Conservation (phyloP, 2,329 filamentous ascomycete genomes). For the Cadophora sp. region DNA sequence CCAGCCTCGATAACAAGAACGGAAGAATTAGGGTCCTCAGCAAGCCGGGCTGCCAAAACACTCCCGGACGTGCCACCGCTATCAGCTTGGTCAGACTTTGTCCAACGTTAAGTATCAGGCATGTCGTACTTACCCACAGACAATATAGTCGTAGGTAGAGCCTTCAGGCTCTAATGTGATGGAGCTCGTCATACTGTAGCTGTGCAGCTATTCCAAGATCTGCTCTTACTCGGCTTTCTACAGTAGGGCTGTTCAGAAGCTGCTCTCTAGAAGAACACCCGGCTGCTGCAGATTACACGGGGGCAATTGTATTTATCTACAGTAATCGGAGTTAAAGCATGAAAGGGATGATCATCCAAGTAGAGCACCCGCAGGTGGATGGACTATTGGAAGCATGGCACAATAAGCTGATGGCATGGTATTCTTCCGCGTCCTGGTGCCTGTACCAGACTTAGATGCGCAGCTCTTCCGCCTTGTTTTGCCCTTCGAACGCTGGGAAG, state of each 20-base stretch:
- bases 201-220: background rate
- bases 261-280: background rate
- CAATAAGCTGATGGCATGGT: background rate
- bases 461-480: constrained; percentile 9
- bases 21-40: constrained; percentile 55
- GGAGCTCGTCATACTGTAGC: constrained; percentile 7
- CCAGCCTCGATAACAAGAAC: constrained; percentile 59
- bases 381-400: no score
- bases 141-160: constrained; percentile 39
- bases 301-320: background rate
- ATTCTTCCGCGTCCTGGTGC: background rate
- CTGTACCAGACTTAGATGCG: background rate
- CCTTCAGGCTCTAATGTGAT: constrained; percentile 30
- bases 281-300: background rate
- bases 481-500: no score
- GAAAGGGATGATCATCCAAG: background rate
- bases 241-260: background rate
- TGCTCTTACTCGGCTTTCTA: background rate
- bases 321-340: background rate
- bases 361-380: no score
- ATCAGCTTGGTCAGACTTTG: constrained; percentile 9
- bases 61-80: constrained; percentile 56
- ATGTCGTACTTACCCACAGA: constrained; percentile 36
- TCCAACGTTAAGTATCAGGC: background rate
- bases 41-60: constrained; percentile 59